phyloP scores from a whole-genome alignment of 2,329 filamentous ascomycete genomes.

The Venturia carpophila region DNA sequence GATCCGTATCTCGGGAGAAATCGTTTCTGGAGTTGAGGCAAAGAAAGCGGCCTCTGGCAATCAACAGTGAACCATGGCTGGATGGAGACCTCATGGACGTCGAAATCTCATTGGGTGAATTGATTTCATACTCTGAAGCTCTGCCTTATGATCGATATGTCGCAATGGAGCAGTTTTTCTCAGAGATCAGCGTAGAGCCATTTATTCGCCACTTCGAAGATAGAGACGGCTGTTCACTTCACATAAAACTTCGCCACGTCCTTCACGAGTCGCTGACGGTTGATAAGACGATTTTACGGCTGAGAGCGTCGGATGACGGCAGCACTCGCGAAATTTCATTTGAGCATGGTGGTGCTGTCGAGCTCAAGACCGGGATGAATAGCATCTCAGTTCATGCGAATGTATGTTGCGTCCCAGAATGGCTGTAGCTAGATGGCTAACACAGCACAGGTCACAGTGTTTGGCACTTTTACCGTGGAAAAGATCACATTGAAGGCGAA shows the following conservation, averaged over 20 bases:
- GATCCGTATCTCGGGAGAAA: constrained; percentile 41
- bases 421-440: constrained; percentile 33
- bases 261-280: constrained; percentile 62
- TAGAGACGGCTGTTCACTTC: constrained; percentile 67
- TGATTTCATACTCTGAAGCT: constrained; percentile 42
- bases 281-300: constrained; percentile 55
- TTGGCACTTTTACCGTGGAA: constrained; percentile 69
- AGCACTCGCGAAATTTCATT: constrained; percentile 61
- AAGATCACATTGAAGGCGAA: constrained; percentile 57
- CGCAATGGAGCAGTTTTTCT: constrained; percentile 67
- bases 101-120: constrained; percentile 31
- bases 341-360: constrained; percentile 40
- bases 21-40: constrained; percentile 11
- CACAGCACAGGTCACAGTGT: constrained; percentile 48
- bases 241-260: constrained; percentile 61
- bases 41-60: constrained; percentile 10
- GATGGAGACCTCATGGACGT: constrained; percentile 34
- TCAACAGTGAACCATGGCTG: constrained; percentile 25
- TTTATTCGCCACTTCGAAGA: constrained; percentile 61
- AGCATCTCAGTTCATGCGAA: constrained; percentile 44
- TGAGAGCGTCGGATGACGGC: constrained; percentile 49
- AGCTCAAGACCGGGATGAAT: constrained; percentile 49
- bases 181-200: constrained; percentile 57
- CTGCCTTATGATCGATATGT: constrained; percentile 57
- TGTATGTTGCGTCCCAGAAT: constrained; percentile 24